Evolutionary conservation across 805 yeast genomes (phyloP).

Genomic region (Saturnispora diversa): DNA sequence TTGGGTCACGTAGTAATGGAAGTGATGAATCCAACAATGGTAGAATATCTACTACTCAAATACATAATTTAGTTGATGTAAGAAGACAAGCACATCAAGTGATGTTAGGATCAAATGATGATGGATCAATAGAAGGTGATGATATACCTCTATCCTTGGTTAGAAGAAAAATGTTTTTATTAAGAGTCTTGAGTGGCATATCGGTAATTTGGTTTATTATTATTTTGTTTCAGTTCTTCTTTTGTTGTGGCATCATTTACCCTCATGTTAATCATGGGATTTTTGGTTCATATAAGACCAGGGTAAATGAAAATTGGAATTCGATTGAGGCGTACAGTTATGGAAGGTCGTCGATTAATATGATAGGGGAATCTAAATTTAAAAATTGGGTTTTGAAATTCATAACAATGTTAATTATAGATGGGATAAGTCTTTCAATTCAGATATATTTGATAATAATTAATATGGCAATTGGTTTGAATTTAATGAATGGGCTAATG

Average conservation of each 20-base stretch:
- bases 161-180: constrained; percentile 25
- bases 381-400: constrained; percentile 23
- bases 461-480: constrained; percentile 27
- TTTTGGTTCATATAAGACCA: background rate
- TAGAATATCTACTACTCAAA: background rate
- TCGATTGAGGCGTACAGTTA: constrained; percentile 22
- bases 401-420: constrained; percentile 24
- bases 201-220: constrained; percentile 21
- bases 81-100: constrained; percentile 2
- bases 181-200: constrained; percentile 25
- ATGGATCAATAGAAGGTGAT: background rate
- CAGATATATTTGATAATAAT: constrained; percentile 29
- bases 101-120: background rate
- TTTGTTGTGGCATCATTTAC: constrained; percentile 22
- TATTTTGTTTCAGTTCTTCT: constrained; percentile 31
- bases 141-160: constrained; percentile 11
- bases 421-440: constrained; percentile 24
- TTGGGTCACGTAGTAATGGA: background rate
- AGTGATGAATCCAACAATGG: background rate
- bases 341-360: constrained; percentile 35
- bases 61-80: constrained; percentile 1
- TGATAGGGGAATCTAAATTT: constrained; percentile 38
- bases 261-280: constrained; percentile 1
- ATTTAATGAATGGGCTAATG: constrained; percentile 21
- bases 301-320: constrained; percentile 6